These are phyloP conservation scores for Marasmius fiardii DNA, from an alignment of 1,284 basidiomycete genomes.

Conservation along the genomic window DNA sequence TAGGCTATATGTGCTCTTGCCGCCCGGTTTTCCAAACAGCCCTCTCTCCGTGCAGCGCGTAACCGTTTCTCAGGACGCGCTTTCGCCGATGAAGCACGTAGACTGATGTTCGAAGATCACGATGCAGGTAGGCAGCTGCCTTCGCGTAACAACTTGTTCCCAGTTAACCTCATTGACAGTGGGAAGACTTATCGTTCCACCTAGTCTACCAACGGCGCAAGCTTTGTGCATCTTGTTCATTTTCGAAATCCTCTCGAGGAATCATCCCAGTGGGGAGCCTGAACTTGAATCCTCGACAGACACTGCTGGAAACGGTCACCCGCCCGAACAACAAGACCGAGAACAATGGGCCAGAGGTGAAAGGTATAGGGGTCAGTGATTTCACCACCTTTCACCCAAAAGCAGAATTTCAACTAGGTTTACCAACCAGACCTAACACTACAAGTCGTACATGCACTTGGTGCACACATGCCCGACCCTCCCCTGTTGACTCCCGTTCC, in stretches of 20 bases:
- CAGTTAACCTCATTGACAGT: neutral
- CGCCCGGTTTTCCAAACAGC: conserved; percentile 67
- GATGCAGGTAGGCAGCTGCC: conserved; percentile 12
- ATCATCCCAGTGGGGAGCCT: conserved; percentile 27
- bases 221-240: conserved; percentile 68
- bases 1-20: conserved; percentile 73
- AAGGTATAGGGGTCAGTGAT: conserved; percentile 37
- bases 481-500: conserved; percentile 48
- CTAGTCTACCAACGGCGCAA: conserved; percentile 32
- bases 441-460: conserved; percentile 60
- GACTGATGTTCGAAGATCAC: conserved; percentile 48
- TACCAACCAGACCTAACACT: conserved; percentile 53
- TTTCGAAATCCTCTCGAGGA: conserved; percentile 58
- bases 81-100: conserved; percentile 67
- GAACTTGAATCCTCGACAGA: conserved; percentile 12
- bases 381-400: conserved; percentile 10
- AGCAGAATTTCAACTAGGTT: conserved; percentile 9
- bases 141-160: neutral
- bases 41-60: conserved; percentile 53
- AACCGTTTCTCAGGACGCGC: conserved; percentile 64
- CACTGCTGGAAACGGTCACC: neutral
- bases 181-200: conserved; percentile 7
- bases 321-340: conserved; percentile 25
- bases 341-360: conserved; percentile 22
- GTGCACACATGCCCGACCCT: conserved; percentile 57